Evolutionary conservation across 2,329 filamentous ascomycete genomes (phyloP), one percentile per base, ranked within the genome.

Genomic region (Pestalotiopsis sp.): DNA sequence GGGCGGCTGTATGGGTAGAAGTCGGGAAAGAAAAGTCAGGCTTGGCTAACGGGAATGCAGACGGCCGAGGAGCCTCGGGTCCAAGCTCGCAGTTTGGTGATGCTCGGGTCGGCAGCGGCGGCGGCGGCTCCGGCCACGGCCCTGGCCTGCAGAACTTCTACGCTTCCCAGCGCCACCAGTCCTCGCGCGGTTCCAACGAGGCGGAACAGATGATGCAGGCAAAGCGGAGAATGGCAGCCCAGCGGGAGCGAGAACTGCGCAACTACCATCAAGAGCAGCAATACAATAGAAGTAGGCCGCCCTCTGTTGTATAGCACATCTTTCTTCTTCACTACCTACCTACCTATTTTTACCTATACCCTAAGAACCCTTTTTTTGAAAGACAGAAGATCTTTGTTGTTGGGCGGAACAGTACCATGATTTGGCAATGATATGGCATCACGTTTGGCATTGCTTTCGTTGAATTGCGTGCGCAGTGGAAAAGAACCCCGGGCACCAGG

Each of bases 221-320:
- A 78, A 98, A 98, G 89, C 94, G 96, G 86, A 93, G 95, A 87
- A 97, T 98, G 93, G 96, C 96, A 79, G 96, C 96, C 82, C 96
- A 98, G 86, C 93, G 96, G 84, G 96, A 99, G 88, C 93, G 95
- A 84, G 96, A 99, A 87, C 91, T 99, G 83, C 94, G 96, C 84
- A 99, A 98, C 85, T 97, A 98, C 85, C 96, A 99, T 86, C 97
- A 98, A 85, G 96, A 99, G 90, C 96, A 99, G 90, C 96, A 99
- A 90, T 98, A 97, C 86, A 97, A 98, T 88, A 92, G 95, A 93
- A 98, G 96, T 98, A 93, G 90, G 92, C 90, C 90, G 83, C 88
- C 90, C 89, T 89, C 88, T 88, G 87, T 88, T 89, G 87, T 88
- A 89, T 92, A 91, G 88, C 88, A 86, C 80, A 20, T 38, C 23